A percentile compares a stretch with the other conserved stretches of the same genome.
Evolutionary conservation across 306 rosid genomes (phyloP).

Genomic region (Astragalus glycyphyllos): DNA sequence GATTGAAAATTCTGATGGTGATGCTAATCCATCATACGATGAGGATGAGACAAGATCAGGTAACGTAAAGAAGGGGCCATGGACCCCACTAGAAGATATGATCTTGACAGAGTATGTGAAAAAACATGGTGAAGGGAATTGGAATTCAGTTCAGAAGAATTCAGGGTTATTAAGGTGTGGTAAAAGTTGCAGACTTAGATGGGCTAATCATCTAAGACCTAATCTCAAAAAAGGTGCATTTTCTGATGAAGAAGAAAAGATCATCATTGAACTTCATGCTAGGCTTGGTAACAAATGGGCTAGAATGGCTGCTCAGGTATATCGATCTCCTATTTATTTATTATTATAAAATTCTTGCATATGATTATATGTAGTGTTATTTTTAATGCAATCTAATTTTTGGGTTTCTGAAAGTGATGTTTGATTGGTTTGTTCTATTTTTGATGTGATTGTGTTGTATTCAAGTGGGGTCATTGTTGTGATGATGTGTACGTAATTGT

Average conservation of each 20-base stretch:
- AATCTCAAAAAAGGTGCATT: slow-evolving; percentile 79
- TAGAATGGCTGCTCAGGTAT: slow-evolving; percentile 83
- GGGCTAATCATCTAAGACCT: slow-evolving; percentile 91
- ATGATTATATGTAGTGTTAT: background rate
- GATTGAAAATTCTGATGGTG: background rate
- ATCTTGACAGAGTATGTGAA: slow-evolving; percentile 70
- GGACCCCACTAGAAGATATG: slow-evolving; percentile 74
- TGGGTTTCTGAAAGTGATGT: background rate
- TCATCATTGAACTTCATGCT: slow-evolving; percentile 77
- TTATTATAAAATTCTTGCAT: background rate
- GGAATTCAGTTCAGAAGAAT: slow-evolving; percentile 78
- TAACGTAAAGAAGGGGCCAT: slow-evolving; percentile 74
- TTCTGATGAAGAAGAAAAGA: slow-evolving; percentile 60
- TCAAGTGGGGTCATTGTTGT: background rate
- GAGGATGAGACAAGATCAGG: slow-evolving; percentile 9
- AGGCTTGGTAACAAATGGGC: slow-evolving; percentile 93
- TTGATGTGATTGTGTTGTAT: background rate
- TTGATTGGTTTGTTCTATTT: slow-evolving; percentile 11
- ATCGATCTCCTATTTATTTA: too few relatives aligned
- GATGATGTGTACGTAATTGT: background rate
- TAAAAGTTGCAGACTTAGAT: slow-evolving; percentile 86
- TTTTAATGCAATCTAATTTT: slow-evolving; percentile 14
- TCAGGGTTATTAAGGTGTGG: slow-evolving; percentile 72
- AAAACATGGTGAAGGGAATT: slow-evolving; percentile 80
- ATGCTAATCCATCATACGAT: background rate